Base-by-base conservation (phyloP, 2,329 filamentous ascomycete genomes). In the Xylariomycetidae sp. region DNA sequence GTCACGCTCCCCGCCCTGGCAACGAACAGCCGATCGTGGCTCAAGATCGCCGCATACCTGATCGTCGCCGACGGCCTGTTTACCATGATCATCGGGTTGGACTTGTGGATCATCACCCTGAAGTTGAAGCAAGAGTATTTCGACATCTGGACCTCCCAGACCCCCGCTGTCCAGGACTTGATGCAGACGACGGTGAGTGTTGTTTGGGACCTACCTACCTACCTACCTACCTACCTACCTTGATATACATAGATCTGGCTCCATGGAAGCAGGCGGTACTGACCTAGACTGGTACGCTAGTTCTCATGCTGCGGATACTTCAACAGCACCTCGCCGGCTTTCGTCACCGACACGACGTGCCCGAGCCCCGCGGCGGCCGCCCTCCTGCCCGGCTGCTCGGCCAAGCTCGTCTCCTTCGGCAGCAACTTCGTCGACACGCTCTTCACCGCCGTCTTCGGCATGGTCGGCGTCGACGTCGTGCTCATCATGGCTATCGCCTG, bases 261-360 rank as follows among this genome's bases (percentile, higher is more conserved):
- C 6, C 16, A 16, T 25, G 10, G 6, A 17, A 11, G 30, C 46
- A 33, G 44, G 33, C 41, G 47, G 37, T 51, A 46, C 43, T 49
- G 19, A 47, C 49, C n/a, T 27, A 9, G 15, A 9, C n/a, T n/a
- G n/a, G n/a, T n/a, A n/a, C n/a, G 16, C 17, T 51, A 88, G 79
- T 89, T 90, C 57, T 57, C 77, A 49, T 92, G 86, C 74, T 92
- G 86, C 50, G 86, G 86, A 41, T 92, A 86, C 63, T 63, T 75
- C 48, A 87, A 88, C 63, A 77, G 73, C 57, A 82, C 80, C 4
- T 71, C 76, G 10, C 82, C 83, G 9, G 77, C 80, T 32, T 90
- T 89, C 56, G 69, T 87, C 43, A 77, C 74, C 36, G 81, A 89
- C 49, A 45, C 58, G 5, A 76, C 72, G 2, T 92, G 86, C 58